Conservation (phyloP, 2,329 filamentous ascomycete species). For the Stromatinia cepivora region DNA sequence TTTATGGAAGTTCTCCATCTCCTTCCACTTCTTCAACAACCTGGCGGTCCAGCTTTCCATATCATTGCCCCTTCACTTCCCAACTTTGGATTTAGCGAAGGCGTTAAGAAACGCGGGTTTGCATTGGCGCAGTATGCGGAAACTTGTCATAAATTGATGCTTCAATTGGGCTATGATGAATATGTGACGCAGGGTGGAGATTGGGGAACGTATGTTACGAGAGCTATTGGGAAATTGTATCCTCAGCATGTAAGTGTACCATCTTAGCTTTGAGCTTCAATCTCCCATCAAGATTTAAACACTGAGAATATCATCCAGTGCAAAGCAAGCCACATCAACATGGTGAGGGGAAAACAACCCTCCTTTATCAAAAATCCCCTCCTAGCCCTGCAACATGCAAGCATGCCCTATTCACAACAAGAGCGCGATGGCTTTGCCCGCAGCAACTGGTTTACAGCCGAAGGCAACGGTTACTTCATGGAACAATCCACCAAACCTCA, state of each 20-base stretch:
- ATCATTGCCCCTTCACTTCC: conserved; percentile 58
- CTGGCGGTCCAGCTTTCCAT: conserved; percentile 25
- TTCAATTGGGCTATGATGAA: conserved; percentile 61
- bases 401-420: conserved; percentile 15
- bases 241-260: conserved; percentile 43
- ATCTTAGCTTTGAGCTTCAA: neutral
- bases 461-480: conserved; percentile 30
- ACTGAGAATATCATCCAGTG: conserved; percentile 40
- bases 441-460: conserved; percentile 27
- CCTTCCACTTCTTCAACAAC: conserved; percentile 31
- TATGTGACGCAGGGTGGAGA: conserved; percentile 67
- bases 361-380: conserved; percentile 17
- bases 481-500: conserved; percentile 53
- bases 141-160: conserved; percentile 66
- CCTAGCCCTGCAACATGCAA: conserved; percentile 21
- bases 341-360: conserved; percentile 1
- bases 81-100: conserved; percentile 50
- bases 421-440: conserved; percentile 29
- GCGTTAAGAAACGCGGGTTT: conserved; percentile 49
- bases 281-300: neutral
- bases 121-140: conserved; percentile 62
- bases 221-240: conserved; percentile 59
- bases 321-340: conserved; percentile 50
- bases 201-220: conserved; percentile 68
- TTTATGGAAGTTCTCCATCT: conserved; percentile 25